Conservation (phyloP, 2,329 filamentous ascomycete genomes). For the Venturia asperata region DNA sequence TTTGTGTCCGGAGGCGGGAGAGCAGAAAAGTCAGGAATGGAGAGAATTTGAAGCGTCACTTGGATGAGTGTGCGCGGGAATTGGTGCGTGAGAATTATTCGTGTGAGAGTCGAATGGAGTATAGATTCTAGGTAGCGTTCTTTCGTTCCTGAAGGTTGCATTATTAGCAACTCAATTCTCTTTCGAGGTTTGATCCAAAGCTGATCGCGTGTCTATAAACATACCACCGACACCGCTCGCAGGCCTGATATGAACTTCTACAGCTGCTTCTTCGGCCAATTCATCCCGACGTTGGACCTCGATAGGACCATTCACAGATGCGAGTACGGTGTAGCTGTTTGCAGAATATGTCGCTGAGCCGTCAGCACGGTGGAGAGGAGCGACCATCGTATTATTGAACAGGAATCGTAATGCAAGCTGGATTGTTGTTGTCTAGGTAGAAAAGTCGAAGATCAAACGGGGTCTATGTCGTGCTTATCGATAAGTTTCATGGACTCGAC, state of each 20-base stretch:
- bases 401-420: not conserved
- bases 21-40: slow-evolving; percentile 55
- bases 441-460: not conserved
- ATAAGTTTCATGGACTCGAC: not conserved
- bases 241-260: slow-evolving; percentile 87
- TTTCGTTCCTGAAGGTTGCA: slow-evolving; percentile 32
- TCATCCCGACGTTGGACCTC: slow-evolving; percentile 86
- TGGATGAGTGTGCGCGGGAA: slow-evolving; percentile 75
- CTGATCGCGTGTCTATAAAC: slow-evolving; percentile 24
- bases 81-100: slow-evolving; percentile 65
- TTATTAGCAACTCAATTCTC: not conserved
- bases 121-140: slow-evolving; percentile 72
- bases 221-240: slow-evolving; percentile 74
- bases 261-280: slow-evolving; percentile 78
- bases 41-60: slow-evolving; percentile 69
- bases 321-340: slow-evolving; percentile 72
- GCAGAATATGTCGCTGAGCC: slow-evolving; percentile 73
- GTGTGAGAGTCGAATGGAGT: slow-evolving; percentile 63
- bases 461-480: not conserved
- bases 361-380: slow-evolving; percentile 58
- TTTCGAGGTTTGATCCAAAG: not conserved
- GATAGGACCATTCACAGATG: slow-evolving; percentile 84
- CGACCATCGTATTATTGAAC: not conserved
- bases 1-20: slow-evolving; percentile 28
- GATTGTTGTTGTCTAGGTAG: not conserved